Evolutionary conservation across 2,329 filamentous ascomycete genomes (phyloP), one percentile per base, ranked within the genome.

Genomic region (Gaeumannomyces tritici): DNA sequence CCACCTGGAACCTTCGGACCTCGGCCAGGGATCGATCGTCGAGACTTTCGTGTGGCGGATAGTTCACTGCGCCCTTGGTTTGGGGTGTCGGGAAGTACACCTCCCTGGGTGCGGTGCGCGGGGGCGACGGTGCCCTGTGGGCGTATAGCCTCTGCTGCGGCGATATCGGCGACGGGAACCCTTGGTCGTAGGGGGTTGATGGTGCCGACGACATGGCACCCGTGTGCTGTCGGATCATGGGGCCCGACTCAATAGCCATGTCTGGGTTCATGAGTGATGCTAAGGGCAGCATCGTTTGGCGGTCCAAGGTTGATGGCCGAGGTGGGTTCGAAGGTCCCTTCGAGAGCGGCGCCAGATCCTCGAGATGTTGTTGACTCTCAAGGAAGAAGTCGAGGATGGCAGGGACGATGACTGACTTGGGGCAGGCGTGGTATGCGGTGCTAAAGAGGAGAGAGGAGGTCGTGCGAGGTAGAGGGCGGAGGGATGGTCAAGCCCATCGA

Each of bases 31-130:
- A 78, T 27, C 77, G 72, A 28, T 82, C 79, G 66, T 89, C 83
- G 35, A 88, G 74, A 58, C 81, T 77, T 70, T 96, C 90, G 70
- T 85, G 88, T 0, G 93, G 90, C 24, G 82, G 83, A 70, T 88
- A 96, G 70, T 88, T 88, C 67, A 96, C 79, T 31, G 82, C 76
- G 3, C 89, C 90, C 65, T 86, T 85, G 35, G 84, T 78, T 51
- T 69, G 66, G 64, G 69, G 69, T 57, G 70, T 69, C 31, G 47
- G 55, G 35, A 62, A 15, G n/a, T 42, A 54, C 18, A 47, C 21
- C 24, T 26, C 31, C 11, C 58, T 21, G 26, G 31, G 27, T 3
- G 35, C 42, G 21, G 33, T 47, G 7, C 35, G 35, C 13, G 58
- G 58, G 21, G 58, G 58, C 12, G 58, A n/a, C 4, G 58, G 31